Conservation (phyloP, 2,329 filamentous ascomycete species). For the Huntiella decipiens region DNA sequence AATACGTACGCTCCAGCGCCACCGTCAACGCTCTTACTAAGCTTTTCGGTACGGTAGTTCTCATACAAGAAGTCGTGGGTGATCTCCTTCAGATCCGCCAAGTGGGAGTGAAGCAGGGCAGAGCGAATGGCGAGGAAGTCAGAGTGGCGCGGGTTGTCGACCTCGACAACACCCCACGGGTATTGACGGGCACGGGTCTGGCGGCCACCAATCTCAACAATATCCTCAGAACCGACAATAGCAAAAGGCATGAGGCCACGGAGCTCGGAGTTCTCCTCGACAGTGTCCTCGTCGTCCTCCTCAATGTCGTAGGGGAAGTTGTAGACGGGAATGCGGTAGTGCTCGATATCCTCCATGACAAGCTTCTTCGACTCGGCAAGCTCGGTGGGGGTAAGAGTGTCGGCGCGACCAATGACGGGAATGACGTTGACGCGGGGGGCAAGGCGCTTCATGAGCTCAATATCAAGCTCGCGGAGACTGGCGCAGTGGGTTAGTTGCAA, state of each 20-base stretch:
- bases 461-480: constrained; percentile 94
- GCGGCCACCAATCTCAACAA: constrained; percentile 82
- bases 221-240: constrained; percentile 92
- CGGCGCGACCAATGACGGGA: constrained; percentile 94
- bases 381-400: constrained; percentile 89
- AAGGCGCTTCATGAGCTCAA: constrained; percentile 98
- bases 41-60: constrained; percentile 99
- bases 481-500: neutral
- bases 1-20: constrained; percentile 64
- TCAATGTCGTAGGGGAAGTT: constrained; percentile 99
- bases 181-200: constrained; percentile 91
- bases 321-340: constrained; percentile 98
- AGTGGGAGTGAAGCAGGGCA: constrained; percentile 88
- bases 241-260: constrained; percentile 96
- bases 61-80: constrained; percentile 99
- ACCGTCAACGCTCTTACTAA: constrained; percentile 96
- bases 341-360: constrained; percentile 99
- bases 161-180: constrained; percentile 96
- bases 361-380: constrained; percentile 98
- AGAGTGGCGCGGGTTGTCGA: constrained; percentile 96
- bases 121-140: constrained; percentile 96
- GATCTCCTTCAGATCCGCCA: constrained; percentile 97
- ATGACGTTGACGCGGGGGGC: constrained; percentile 98
- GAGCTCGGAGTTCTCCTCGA: constrained; percentile 96
- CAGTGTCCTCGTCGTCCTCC: constrained; percentile 97